A percentile compares a stretch with the other conserved stretches of the same genome.
Conservation (phyloP, 2,329 filamentous ascomycete genomes). For the Cordyceps sp. region DNA sequence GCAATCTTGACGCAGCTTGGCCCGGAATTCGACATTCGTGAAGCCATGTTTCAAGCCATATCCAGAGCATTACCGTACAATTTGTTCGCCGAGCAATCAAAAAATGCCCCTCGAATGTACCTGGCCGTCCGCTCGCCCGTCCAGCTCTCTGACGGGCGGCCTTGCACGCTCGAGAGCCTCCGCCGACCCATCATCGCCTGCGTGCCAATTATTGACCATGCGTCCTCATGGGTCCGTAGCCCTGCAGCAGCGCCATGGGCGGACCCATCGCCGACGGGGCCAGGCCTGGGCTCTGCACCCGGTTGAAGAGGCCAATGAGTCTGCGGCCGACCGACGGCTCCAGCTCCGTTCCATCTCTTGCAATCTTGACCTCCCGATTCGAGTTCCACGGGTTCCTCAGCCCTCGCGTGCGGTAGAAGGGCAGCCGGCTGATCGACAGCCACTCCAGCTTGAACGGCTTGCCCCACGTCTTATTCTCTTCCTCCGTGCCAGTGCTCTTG, state of each 20-base stretch:
- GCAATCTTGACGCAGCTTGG: too few relatives aligned
- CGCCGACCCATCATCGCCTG: too few relatives aligned
- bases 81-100: too few relatives aligned
- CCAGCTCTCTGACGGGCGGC: too few relatives aligned
- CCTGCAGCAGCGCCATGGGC: slow-evolving; percentile 18
- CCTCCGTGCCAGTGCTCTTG: slow-evolving; percentile 24
- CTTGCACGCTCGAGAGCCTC: background rate
- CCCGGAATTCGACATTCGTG: too few relatives aligned
- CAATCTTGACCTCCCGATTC: slow-evolving; percentile 91
- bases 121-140: too few relatives aligned
- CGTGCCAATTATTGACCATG: slow-evolving; percentile 18
- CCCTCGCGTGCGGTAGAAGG: slow-evolving; percentile 78
- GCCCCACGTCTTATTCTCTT: slow-evolving; percentile 55
- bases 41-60: too few relatives aligned
- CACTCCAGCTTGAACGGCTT: slow-evolving; percentile 86
- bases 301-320: slow-evolving; percentile 65
- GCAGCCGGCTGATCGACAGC: slow-evolving; percentile 67
- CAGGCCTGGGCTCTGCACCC: slow-evolving; percentile 23
- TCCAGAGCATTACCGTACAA: too few relatives aligned
- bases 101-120: too few relatives aligned
- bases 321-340: slow-evolving; percentile 67
- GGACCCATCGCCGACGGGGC: slow-evolving; percentile 12
- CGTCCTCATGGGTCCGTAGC: slow-evolving; percentile 19
- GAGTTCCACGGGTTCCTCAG: slow-evolving; percentile 89
- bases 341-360: slow-evolving; percentile 82